Evolutionary conservation across 1,284 basidiomycete species (phyloP).

Genomic region (Xanthoconium separans): DNA sequence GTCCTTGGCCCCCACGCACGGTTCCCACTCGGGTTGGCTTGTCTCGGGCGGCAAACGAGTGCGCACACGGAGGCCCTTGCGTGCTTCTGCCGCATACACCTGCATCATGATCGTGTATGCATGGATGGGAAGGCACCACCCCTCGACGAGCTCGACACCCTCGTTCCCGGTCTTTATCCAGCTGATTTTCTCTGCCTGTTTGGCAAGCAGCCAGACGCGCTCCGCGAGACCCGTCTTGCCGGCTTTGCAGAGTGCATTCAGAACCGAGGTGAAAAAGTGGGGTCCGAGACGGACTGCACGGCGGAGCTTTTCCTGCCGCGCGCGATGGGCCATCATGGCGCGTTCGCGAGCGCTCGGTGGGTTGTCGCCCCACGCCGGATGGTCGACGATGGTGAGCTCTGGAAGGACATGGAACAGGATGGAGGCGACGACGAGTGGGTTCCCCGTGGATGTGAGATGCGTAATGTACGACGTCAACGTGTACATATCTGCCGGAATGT

Average conservation of each 20-base stretch:
- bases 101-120: constrained; percentile 74
- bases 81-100: constrained; percentile 53
- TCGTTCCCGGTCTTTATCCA: constrained; percentile 35
- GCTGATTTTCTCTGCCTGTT: constrained; percentile 54
- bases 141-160: constrained; percentile 27
- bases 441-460: constrained; percentile 52
- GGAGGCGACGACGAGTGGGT: constrained; percentile 40
- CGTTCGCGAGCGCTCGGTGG: constrained; percentile 24
- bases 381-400: constrained; percentile 43
- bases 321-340: constrained; percentile 18
- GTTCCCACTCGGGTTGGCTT: constrained; percentile 19
- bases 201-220: constrained; percentile 60
- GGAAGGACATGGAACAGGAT: constrained; percentile 56
- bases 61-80: constrained; percentile 26
- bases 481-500: constrained; percentile 36
- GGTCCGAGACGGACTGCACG: constrained; percentile 56
- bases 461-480: constrained; percentile 55
- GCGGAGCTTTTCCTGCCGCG: constrained; percentile 34
- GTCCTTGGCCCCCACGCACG: constrained; percentile 14
- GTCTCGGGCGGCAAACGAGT: constrained; percentile 6
- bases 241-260: constrained; percentile 61
- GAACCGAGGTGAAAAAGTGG: constrained; percentile 51
- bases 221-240: constrained; percentile 58
- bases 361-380: constrained; percentile 36
- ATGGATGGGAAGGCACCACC: constrained; percentile 64